phyloP scores from a whole-genome alignment of 2,329 filamentous ascomycete genomes.

The Neoscytalidium dimidiatum region DNA sequence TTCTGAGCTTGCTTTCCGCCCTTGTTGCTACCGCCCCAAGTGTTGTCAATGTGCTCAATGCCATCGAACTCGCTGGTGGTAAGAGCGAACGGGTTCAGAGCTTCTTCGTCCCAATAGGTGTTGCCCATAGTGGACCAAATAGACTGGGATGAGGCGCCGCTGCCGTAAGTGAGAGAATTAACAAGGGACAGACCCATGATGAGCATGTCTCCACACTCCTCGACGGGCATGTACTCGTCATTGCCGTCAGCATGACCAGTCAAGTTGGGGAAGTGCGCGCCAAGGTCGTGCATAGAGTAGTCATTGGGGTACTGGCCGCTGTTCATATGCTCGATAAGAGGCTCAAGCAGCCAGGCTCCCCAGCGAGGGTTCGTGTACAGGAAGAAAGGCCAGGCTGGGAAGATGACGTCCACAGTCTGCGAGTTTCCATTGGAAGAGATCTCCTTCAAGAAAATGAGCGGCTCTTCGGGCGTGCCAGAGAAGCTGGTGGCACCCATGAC shows the following conservation, averaged over 20 bases:
- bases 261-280: slow-evolving; percentile 72
- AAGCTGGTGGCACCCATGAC: slow-evolving; percentile 78
- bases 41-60: slow-evolving; percentile 61
- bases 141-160: slow-evolving; percentile 58
- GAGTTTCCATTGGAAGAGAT: slow-evolving; percentile 84
- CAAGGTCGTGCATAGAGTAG: slow-evolving; percentile 78
- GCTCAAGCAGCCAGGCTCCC: slow-evolving; percentile 78
- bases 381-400: slow-evolving; percentile 84
- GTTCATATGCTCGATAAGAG: slow-evolving; percentile 77
- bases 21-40: slow-evolving; percentile 58
- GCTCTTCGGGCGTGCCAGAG: slow-evolving; percentile 68
- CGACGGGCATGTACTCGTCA: slow-evolving; percentile 75
- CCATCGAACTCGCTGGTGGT: slow-evolving; percentile 52
- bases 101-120: slow-evolving; percentile 23
- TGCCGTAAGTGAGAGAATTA: slow-evolving; percentile 69
- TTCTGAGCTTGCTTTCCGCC: slow-evolving; percentile 60
- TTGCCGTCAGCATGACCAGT: slow-evolving; percentile 70
- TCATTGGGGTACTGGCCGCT: slow-evolving; percentile 83
- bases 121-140: slow-evolving; percentile 55
- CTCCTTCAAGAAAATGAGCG: slow-evolving; percentile 80
- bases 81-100: slow-evolving; percentile 51
- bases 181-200: slow-evolving; percentile 79
- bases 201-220: slow-evolving; percentile 80
- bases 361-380: slow-evolving; percentile 80
- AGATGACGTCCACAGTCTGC: slow-evolving; percentile 86